Evolutionary conservation across 441 rosid genomes (phyloP).

Genomic region (Pelargonium cotyledonis): DNA sequence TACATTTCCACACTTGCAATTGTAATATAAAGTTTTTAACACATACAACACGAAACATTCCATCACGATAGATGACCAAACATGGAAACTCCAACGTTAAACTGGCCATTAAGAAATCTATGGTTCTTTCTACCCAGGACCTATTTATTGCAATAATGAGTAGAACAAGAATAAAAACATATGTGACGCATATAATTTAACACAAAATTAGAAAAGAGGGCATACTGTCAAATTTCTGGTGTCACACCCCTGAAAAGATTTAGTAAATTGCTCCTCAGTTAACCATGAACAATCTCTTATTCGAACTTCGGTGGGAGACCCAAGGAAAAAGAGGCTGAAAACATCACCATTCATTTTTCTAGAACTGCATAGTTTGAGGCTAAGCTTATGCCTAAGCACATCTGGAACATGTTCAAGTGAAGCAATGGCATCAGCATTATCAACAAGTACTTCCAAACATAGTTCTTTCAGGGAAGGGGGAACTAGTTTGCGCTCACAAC

Average conservation of each 20-base stretch:
- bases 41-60: neutral
- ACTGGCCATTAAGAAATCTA: neutral
- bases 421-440: slow-evolving; percentile 66
- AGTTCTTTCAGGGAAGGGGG: slow-evolving; percentile 59
- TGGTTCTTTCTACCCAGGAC: too few relatives aligned
- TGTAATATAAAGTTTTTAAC: neutral
- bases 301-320: slow-evolving; percentile 63
- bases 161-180: neutral
- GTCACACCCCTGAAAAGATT: slow-evolving; percentile 53
- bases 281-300: slow-evolving; percentile 85
- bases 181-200: neutral
- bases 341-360: slow-evolving; percentile 47
- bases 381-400: slow-evolving; percentile 50
- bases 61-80: neutral
- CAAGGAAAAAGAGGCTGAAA: slow-evolving; percentile 51
- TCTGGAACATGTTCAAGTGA: slow-evolving; percentile 85
- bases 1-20: neutral
- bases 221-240: slow-evolving; percentile 61
- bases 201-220: slow-evolving; percentile 3
- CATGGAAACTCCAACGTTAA: neutral
- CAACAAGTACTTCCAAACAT: slow-evolving; percentile 46
- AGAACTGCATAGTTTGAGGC: slow-evolving; percentile 64
- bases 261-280: slow-evolving; percentile 58
- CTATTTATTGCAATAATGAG: neutral
- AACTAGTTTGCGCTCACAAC: slow-evolving; percentile 18